Base-by-base conservation (phyloP, 352 stramenopile genomes). In the Elongisporangium anandrum region DNA sequence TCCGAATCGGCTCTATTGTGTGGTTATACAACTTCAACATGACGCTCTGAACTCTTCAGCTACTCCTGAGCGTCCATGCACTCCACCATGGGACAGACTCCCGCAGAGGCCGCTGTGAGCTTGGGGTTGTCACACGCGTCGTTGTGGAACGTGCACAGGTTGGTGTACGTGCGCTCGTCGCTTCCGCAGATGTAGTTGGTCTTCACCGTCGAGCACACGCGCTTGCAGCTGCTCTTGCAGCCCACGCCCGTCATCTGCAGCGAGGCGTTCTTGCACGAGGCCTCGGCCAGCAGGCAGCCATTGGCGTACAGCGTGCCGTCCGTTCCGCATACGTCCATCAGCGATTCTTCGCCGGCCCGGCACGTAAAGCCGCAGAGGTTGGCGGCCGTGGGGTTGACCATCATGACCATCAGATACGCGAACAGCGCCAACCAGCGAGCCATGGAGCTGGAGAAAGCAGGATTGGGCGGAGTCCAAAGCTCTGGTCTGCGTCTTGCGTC, bases 141-240 rank as follows among this genome's bases (percentile, higher is more conserved):
- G 34, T 45, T 45, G 34, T 45, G 34, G 47, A 81, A 47, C 22
- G 64, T 52, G 54, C 75, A 85, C 50, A 75, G 54, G 54, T 80
- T 85, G 63, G 54, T 64, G 73, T 85, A 82, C 2, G 70, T 79
- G 47, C 65, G 52, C 49, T 62, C 64, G 59, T 86, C 69, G 13
- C 71, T 78, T 29, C 76, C 76, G 23, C 73, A 86, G 17, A 86
- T 48, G 15, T 57, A 57, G 4, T 45, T 45, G 34, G 34, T 17
- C 10, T 45, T 45, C 12, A 17, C 10, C 2, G 34, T 45, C 34
- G 34, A 45, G 34, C 34, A 45, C 10, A 12, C 5, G 34, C 34
- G 34, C 34, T 45, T 45, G 34, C 26, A 45, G 34, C 4, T 12
- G 34, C 34, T 45, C 34, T 16, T 15, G 13, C 34, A 45, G 34